Base-by-base conservation (phyloP, 2,329 filamentous ascomycete genomes). In the Colletotrichum phormii region DNA sequence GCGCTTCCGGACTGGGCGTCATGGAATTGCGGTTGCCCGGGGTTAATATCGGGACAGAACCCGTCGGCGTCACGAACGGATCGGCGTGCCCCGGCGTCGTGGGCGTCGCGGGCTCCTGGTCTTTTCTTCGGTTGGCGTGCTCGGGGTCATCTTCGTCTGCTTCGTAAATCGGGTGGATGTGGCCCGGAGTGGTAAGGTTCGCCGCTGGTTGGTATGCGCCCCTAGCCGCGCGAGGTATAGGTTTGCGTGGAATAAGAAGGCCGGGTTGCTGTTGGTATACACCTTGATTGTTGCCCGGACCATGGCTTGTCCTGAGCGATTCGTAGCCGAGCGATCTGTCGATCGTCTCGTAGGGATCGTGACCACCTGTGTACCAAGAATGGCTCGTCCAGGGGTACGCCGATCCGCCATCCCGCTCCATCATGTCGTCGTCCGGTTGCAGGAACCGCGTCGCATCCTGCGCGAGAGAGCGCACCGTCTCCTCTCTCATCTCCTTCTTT, bases 101-200 rank as follows among this genome's bases (percentile, higher is more conserved):
- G 22, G 79, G 82, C 67, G 81, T 85, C 18, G 59, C 76, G 15
- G 76, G 77, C 75, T 76, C 63, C 62, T 74, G 64, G 66, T 80
- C 72, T 5, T 22, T 55, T 3, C 55, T 29, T 7, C 60, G 77
- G 53, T 78, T 77, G 46, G 75, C 74, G 29, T 80, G 76, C 24
- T 80, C 77, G 1, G 80, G 79, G 7, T 85, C 86, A 37, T 90
- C 88, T 75, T 90, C 89, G 51, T 89, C 89, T 9, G 87, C 88
- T 74, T 91, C 89, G 75, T 89, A 85, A 72, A 91, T 91, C 0
- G 89, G 89, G 74, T 90, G 87, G 74, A 91, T 90, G 2, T 80
- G 82, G 4, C 84, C 85, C 0, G 84, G 78, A 0, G 64, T 69
- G 1, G 61, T 63, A 9, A 74, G 57, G 2, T 54, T 67, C 9